A percentile compares a stretch with the other conserved stretches of the same genome.
Conservation (phyloP, 495 filamentous ascomycete species). For the Filosporella fistucella region DNA sequence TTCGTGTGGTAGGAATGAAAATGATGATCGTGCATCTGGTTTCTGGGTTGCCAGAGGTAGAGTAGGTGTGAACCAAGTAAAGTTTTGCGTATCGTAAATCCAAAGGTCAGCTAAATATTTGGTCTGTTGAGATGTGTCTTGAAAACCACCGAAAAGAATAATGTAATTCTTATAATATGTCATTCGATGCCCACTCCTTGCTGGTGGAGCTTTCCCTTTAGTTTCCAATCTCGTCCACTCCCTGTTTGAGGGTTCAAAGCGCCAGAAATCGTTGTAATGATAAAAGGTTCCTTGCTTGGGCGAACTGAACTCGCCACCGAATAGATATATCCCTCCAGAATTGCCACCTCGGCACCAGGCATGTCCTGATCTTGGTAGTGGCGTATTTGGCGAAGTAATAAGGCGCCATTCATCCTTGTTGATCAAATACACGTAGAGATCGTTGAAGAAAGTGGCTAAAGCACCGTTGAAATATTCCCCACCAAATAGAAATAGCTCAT, state of each 20-base stretch:
- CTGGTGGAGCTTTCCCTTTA: slow-evolving; percentile 85
- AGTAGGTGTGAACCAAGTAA: slow-evolving; percentile 68
- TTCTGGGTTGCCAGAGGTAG: slow-evolving; percentile 73
- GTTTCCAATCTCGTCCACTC: slow-evolving; percentile 89
- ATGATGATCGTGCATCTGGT: slow-evolving; percentile 85
- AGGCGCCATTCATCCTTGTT: slow-evolving; percentile 82
- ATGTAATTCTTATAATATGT: slow-evolving; percentile 88
- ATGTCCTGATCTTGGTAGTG: slow-evolving; percentile 86
- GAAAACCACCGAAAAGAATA: slow-evolving; percentile 78
- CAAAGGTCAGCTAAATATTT: slow-evolving; percentile 76
- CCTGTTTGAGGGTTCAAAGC: slow-evolving; percentile 70
- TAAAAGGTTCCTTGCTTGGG: slow-evolving; percentile 99
- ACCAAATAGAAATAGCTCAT: slow-evolving; percentile 89
- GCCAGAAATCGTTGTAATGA: slow-evolving; percentile 98
- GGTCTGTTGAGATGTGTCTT: slow-evolving; percentile 90
- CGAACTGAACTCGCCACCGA: slow-evolving; percentile 73
- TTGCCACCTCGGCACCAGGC: slow-evolving; percentile 88
- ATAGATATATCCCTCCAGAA: slow-evolving; percentile 74
- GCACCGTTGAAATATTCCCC: slow-evolving; percentile 69
- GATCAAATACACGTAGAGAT: slow-evolving; percentile 84
- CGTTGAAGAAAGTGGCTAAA: slow-evolving; percentile 60
- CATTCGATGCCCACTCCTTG: slow-evolving; percentile 91
- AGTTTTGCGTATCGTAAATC: slow-evolving; percentile 62
- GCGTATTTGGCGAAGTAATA: slow-evolving; percentile 86
- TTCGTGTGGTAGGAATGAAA: slow-evolving; percentile 87